Conservation (phyloP, 176 grass and related monocot species). For the Puccinellia tenuiflora region DNA sequence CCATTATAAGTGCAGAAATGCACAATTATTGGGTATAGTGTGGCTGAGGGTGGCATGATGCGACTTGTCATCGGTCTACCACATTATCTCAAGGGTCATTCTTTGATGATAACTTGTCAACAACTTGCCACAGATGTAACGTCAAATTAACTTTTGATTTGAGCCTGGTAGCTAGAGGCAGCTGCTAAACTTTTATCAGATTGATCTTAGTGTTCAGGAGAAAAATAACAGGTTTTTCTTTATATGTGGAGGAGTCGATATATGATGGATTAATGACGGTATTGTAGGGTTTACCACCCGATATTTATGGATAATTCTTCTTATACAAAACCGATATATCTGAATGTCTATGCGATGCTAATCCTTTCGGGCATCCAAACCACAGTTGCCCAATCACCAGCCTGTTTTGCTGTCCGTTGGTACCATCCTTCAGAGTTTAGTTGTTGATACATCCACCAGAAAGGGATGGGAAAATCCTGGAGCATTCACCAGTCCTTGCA, state of each 20-base stretch:
- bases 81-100: not conserved
- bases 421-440: not conserved
- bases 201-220: not conserved
- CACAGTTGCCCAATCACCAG: not conserved
- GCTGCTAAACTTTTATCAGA: not conserved
- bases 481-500: not conserved
- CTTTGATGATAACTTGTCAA: not conserved
- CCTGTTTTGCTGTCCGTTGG: not conserved
- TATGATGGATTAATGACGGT: not conserved
- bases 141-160: not conserved
- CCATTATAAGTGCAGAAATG: not conserved
- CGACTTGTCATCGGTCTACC: not conserved
- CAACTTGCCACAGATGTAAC: not conserved
- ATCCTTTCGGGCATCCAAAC: not conserved
- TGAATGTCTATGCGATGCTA: not conserved
- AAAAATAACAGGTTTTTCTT: not conserved
- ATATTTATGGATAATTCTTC: not conserved
- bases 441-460: not conserved
- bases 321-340: not conserved
- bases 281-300: not conserved
- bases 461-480: not conserved
- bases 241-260: not conserved
- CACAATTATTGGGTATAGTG: conserved; percentile 6
- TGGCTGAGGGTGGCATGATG: not conserved
- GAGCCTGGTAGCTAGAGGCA: not conserved